Evolutionary conservation across 2,329 filamentous ascomycete genomes (phyloP), one percentile per base, ranked within the genome.

Genomic region (Didymellaceae sp.): DNA sequence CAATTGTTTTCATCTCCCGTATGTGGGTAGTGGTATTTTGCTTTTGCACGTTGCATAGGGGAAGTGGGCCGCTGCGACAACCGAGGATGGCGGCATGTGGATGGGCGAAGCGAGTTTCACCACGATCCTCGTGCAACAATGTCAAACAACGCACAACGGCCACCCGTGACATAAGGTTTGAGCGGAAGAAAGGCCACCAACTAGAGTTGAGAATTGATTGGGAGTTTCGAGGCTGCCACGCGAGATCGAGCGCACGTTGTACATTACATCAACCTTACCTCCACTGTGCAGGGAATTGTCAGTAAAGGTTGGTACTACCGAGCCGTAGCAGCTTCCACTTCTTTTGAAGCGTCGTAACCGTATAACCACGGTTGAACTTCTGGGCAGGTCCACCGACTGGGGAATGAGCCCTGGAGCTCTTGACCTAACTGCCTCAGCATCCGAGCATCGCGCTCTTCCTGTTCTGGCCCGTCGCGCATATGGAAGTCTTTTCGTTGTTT

Each of bases 371-470:
- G 63, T 42, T 72, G 68, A 14, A 71, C 66, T 25, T 67, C 54
- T 13, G 68, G 69, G 57, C 69, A 72, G 6, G 67, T 71, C 79
- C 85, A 85, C 39, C 85, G 75, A 68, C 82, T 85, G 0, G 86
- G 86, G 57, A 87, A 89, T 1, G 80, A 77, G n/a, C 58, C 59
- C n/a, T 59, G 37, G 1, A 76, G 78, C 42, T 81, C 75, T 41
- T 77, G 78, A 1, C 79, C 83, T 2, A 87, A 63, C 59, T 83
- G 78, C 2, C 78, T 79, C 10, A 80, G 53, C 73, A 88, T 86
- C 6, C 84, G 40, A 25, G 78, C 66, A 59, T 88, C 86, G 37
- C 86, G 75, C 17, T 72, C 75, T 57, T 80, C 72, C 65, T 88
- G 85, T 54, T 83, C 80, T 4, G 80, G 76, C 0, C 85, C 83